These are phyloP conservation scores for Boletus insuetus DNA, from an alignment of 768 basidiomycete genomes.

Conservation along the genomic window DNA sequence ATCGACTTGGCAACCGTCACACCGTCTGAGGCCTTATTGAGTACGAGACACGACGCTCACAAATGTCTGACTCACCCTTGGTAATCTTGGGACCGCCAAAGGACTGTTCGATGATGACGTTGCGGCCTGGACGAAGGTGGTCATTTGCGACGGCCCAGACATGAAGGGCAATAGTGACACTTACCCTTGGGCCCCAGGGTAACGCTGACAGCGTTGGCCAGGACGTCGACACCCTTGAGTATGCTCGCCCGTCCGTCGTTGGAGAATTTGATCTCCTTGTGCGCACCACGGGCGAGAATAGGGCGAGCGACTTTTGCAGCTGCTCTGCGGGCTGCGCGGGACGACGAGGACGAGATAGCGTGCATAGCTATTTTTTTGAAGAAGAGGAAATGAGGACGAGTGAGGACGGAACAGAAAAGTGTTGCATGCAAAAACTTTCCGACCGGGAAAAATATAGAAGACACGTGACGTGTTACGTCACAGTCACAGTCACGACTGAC, in stretches of 20 bases:
- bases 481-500: background rate
- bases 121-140: constrained; percentile 59
- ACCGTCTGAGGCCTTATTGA: constrained; percentile 61
- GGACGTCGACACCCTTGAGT: constrained; percentile 92
- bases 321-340: constrained; percentile 65
- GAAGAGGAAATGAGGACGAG: background rate
- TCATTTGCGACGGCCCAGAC: constrained; percentile 6
- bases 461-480: constrained; percentile 19
- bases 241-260: constrained; percentile 94
- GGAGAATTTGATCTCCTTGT: constrained; percentile 97
- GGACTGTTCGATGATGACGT: constrained; percentile 96
- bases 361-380: background rate
- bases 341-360: constrained; percentile 62
- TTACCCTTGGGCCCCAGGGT: constrained; percentile 93
- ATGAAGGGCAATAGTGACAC: background rate
- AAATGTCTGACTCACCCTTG: constrained; percentile 58
- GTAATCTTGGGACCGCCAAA: constrained; percentile 93
- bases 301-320: constrained; percentile 57
- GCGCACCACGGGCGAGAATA: constrained; percentile 64
- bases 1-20: constrained; percentile 73
- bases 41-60: background rate
- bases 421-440: constrained; percentile 25
- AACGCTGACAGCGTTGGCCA: constrained; percentile 95
- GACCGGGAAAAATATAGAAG: constrained; percentile 33
- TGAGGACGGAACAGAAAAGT: constrained; percentile 7